Evolutionary conservation across 176 grass and related monocot species (phyloP).

Genomic region (Triticum timopheevii): DNA sequence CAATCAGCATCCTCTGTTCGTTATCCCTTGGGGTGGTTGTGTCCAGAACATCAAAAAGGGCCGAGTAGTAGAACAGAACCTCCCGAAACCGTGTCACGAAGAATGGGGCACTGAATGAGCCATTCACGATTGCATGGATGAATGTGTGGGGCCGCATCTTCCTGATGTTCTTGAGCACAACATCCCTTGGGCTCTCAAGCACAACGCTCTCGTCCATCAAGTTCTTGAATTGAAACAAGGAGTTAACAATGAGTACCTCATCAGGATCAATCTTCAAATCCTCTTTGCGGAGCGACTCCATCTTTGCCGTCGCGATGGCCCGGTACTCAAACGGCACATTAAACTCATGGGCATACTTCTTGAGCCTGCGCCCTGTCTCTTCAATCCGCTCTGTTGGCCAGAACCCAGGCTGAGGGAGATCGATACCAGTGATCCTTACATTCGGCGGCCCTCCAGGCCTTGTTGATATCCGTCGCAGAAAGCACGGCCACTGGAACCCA

Average conservation of each 20-base stretch:
- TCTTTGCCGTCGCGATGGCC: slow-evolving; percentile 48
- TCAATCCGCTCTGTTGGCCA: slow-evolving; percentile 57
- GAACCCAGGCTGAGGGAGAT: slow-evolving; percentile 76
- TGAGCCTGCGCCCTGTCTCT: slow-evolving; percentile 68
- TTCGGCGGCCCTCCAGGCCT: slow-evolving; percentile 55
- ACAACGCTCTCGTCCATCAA: slow-evolving; percentile 81
- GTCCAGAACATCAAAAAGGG: slow-evolving; percentile 76
- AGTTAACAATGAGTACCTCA: slow-evolving; percentile 71
- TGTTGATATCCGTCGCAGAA: slow-evolving; percentile 38
- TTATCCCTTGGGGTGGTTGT: slow-evolving; percentile 67
- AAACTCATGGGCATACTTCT: slow-evolving; percentile 53
- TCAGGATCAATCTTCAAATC: slow-evolving; percentile 56
- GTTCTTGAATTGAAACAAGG: slow-evolving; percentile 54
- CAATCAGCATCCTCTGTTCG: slow-evolving; percentile 68
- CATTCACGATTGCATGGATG: slow-evolving; percentile 67
- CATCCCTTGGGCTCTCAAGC: slow-evolving; percentile 71
- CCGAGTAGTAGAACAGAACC: slow-evolving; percentile 69
- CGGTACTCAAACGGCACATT: slow-evolving; percentile 59
- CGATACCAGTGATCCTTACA: slow-evolving; percentile 71
- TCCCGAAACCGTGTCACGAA: slow-evolving; percentile 81
- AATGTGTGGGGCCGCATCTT: slow-evolving; percentile 61
- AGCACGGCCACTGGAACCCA: slow-evolving; percentile 89
- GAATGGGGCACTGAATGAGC: slow-evolving; percentile 78
- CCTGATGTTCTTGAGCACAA: slow-evolving; percentile 56
- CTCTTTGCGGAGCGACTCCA: slow-evolving; percentile 54